Evolutionary conservation across 768 basidiomycete species (phyloP).

Genomic region (Leccinum olivaceopallidum): DNA sequence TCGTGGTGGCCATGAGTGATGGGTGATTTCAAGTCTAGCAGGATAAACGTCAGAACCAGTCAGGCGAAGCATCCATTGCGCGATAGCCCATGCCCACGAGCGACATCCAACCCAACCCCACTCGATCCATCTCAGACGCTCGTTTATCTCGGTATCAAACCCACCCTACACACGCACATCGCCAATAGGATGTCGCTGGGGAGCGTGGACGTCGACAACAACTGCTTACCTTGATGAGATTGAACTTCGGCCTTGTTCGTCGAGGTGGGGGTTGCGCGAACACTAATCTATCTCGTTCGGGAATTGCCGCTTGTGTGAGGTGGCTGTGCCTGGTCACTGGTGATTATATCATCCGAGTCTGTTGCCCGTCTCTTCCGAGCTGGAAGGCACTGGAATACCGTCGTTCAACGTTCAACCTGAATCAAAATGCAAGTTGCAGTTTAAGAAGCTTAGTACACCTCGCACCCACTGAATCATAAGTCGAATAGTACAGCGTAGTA

Average conservation of each 20-base stretch:
- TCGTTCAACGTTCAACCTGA: no score
- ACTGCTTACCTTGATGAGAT: conserved; percentile 30
- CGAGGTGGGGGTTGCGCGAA: conserved; percentile 8
- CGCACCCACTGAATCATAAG: neutral
- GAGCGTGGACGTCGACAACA: neutral
- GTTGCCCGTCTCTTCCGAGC: no score
- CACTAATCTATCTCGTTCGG: conserved; percentile 14
- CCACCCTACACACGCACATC: neutral
- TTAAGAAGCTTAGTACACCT: neutral
- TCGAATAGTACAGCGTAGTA: neutral
- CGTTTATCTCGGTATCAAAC: neutral
- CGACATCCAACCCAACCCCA: conserved; percentile 21
- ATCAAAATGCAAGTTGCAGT: neutral
- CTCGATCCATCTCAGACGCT: conserved; percentile 22
- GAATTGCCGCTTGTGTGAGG: conserved; percentile 21
- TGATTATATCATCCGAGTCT: no score
- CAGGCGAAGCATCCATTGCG: neutral
- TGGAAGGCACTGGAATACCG: no score
- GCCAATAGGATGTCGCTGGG: neutral
- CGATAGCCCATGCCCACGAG: neutral
- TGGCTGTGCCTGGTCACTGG: conserved; percentile 22
- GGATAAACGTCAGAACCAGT: conserved; percentile 7
- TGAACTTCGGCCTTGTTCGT: conserved; percentile 27
- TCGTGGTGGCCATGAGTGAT: conserved; percentile 64
- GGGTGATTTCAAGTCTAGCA: conserved; percentile 14